Evolutionary conservation across 2,329 filamentous ascomycete species (phyloP), one percentile per base, ranked within the genome.

Genomic region (Phymatotrichopsis omnivora): DNA sequence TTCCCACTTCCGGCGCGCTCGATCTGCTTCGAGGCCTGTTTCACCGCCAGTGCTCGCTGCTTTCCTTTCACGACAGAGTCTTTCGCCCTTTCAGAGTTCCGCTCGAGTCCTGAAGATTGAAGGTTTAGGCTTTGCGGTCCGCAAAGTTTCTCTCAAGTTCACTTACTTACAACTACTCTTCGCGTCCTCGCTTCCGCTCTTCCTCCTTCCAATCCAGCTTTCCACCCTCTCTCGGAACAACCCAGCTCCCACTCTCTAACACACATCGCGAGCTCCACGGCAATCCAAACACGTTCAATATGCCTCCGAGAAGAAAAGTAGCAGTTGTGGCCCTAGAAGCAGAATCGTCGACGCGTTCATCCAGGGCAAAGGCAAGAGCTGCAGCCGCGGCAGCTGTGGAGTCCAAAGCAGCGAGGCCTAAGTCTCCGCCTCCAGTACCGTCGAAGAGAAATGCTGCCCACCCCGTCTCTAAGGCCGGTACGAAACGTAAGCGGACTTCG

Each of bases 361-460:
- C 46, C 11, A 49, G 49, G 19, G 49, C 49, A 16, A 49, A 44
- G 31, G 45, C 49, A 24, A 52, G 42, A 29, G 46, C 49, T 37
- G 23, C 39, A 30, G 40, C 36, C 22, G 35, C 39, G 2, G 10
- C 48, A 16, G n/a, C 31, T 30, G 25, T 20, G 19, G 23, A 20
- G 5, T 20, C 24, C 24, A 40, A 24, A n/a, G 29, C 48, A 7
- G 30, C 27, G 5, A 35, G 37, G 46, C 6, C 48, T 12, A 27
- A 39, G 8, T 23, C 31, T 34, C 31, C 8, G 31, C 27, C 8
- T 8, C 8, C 27, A 29, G n/a, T 10, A 29, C 27, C 27, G n/a
- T 29, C 27, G 10, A 10, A 8, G 10, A 29, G 27, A n/a, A 8
- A 8, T 8, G 27, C 27, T 29, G 8, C 27, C 8, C 10, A 29